phyloP scores from a whole-genome alignment of 345 rosid species.

The Aquilaria yunnanensis region DNA sequence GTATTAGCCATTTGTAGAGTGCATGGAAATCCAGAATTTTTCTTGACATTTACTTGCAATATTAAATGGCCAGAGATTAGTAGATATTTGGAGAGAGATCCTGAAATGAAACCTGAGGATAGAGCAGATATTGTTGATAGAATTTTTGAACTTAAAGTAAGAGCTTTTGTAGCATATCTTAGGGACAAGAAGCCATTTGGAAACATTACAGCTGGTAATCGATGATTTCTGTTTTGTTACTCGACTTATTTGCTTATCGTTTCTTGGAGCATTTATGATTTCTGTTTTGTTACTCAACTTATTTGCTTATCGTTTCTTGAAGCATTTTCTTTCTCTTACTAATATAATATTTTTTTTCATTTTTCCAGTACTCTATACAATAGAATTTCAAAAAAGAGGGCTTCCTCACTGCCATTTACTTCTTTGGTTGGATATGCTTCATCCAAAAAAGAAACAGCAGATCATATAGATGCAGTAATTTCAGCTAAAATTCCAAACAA shows the following conservation, averaged over 20 bases:
- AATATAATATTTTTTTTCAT: neutral
- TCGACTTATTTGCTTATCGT: neutral
- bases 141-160: neutral
- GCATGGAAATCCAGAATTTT: neutral
- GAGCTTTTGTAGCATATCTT: neutral
- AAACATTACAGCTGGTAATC: neutral
- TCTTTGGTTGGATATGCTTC: neutral
- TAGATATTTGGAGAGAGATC: neutral
- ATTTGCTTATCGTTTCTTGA: neutral
- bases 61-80: neutral
- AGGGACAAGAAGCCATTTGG: neutral
- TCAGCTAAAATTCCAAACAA: neutral
- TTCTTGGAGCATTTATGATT: neutral
- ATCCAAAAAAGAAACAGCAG: neutral
- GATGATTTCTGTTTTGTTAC: neutral
- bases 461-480: neutral
- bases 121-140: neutral
- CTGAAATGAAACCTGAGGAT: neutral
- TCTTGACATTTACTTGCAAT: slow-evolving; percentile 1
- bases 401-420: neutral
- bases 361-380: neutral
- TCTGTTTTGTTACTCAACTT: neutral
- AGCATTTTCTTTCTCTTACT: neutral
- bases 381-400: neutral
- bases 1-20: neutral